phyloP scores from a whole-genome alignment of 2,329 filamentous ascomycete species.

The Alternaria infectoria region DNA sequence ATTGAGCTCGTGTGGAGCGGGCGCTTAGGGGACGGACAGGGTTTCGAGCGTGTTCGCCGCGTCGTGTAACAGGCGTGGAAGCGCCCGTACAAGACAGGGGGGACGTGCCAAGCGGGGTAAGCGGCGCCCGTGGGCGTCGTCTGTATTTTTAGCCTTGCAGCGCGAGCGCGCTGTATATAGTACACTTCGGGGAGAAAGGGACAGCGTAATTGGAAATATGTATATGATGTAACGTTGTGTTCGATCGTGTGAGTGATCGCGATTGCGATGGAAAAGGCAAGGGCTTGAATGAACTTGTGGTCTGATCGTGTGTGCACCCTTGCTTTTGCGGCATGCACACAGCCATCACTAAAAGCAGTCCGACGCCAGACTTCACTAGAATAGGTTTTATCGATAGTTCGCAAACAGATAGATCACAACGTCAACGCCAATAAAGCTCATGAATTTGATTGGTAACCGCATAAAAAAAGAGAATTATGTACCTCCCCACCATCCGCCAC shows the following conservation, averaged over 20 bases:
- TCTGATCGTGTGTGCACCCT: constrained; percentile 3
- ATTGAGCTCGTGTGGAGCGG: constrained; percentile 1
- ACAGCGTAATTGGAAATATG: background rate
- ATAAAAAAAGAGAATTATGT: constrained; percentile 11
- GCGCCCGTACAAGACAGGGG: background rate
- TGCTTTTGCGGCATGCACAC: constrained; percentile 8
- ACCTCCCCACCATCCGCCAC: constrained; percentile 4
- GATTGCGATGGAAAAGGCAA: background rate
- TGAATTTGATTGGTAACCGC: constrained; percentile 4
- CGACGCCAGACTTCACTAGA: background rate
- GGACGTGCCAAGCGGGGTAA: constrained; percentile 6
- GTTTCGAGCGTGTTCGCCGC: background rate
- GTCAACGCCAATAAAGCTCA: constrained; percentile 6
- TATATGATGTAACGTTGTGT: background rate
- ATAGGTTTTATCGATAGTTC: constrained; percentile 4
- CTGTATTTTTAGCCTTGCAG: background rate
- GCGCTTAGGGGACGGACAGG: constrained; percentile 2
- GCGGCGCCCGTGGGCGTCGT: background rate
- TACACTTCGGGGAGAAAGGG: background rate
- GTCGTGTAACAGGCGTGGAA: background rate
- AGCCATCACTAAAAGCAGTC: constrained; percentile 2
- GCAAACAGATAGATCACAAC: background rate
- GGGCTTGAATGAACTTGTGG: constrained; percentile 12
- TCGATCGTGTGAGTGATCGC: background rate
- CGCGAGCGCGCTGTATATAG: background rate